Evolutionary conservation across 2,329 filamentous ascomycete species (phyloP), one percentile per base, ranked within the genome.

Genomic region (Bertia moriformis): DNA sequence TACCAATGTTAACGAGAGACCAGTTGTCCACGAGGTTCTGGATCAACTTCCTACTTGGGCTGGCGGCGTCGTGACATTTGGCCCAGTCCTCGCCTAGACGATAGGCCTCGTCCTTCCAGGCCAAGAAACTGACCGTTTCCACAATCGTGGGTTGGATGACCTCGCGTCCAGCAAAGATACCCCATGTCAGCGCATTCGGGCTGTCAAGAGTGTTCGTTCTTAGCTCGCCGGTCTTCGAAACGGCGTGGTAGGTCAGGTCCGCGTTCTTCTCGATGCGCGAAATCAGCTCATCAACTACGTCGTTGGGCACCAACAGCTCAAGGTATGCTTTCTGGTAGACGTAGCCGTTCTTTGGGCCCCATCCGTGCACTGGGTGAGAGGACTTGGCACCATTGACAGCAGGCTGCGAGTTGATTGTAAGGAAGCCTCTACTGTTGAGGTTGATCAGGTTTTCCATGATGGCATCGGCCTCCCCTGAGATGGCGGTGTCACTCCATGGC

Each of bases 61-160:
- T 87, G 42, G 67, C 67, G 43, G 79, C 68, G 27, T 87, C 75
- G 54, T 93, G 86, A 56, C 91, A 98, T 51, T 85, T 84, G 17
- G 85, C 84, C 91, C 91, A 98, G 54, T 98, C 88, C 42, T 82
- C 72, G 40, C 91, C 91, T 7, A 98, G 71, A 44, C 84, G 77
- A 67, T 87, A 98, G 14, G 93, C 93, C 61, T 98, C 91, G 49
- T 98, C 91, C 62, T 93, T 93, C 91, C 91, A 98, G 2, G 91
- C 91, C 40, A 98, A 67, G 71, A 98, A 98, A 57, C 85, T 93
- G 56, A 98, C 81, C 14, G 85, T 93, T 63, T 98, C 91, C 39
- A 98, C 91, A 51, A 98, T 95, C n/a, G 91, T 98, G 13, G 91
- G 91, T 59, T 98, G 91, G n/a, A 98, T 88, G 54, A 98, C 95